Conservation (phyloP, 179 eudicot genomes). For the Amaranthus tricolor region DNA sequence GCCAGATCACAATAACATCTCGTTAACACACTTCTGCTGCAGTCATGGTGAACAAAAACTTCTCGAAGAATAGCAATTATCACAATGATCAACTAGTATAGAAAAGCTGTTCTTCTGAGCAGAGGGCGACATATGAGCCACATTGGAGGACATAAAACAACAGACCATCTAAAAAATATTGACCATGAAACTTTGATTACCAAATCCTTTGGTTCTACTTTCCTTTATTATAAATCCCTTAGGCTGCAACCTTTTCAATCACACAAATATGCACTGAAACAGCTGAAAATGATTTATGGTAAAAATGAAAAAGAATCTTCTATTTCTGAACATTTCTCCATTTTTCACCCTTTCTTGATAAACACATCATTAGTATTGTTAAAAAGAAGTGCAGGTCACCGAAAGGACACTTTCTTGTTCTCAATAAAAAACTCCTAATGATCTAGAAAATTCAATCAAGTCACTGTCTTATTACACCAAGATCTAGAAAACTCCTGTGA, state of each 20-base stretch:
- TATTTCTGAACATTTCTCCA: not conserved
- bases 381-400: not conserved
- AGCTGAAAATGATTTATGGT: not conserved
- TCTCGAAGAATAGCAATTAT: conserved; percentile 2
- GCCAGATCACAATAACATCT: conserved; percentile 3
- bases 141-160: conserved; percentile 6
- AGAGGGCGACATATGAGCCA: not conserved
- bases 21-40: not conserved
- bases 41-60: not conserved
- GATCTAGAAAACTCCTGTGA: not conserved
- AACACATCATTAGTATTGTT: not conserved
- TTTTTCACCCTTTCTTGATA: not conserved
- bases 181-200: conserved; percentile 9
- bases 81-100: not conserved
- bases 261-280: not conserved
- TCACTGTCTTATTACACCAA: conserved; percentile 1
- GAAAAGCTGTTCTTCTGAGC: not conserved
- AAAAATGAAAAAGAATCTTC: not conserved
- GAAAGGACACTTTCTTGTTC: not conserved
- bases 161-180: not conserved
- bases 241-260: conserved; percentile 4
- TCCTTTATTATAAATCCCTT: not conserved
- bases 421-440: not conserved
- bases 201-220: not conserved
- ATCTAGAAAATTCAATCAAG: conserved; percentile 2